Base-by-base conservation (phyloP, 1,139 yeast species). In the Pichia sp. region DNA sequence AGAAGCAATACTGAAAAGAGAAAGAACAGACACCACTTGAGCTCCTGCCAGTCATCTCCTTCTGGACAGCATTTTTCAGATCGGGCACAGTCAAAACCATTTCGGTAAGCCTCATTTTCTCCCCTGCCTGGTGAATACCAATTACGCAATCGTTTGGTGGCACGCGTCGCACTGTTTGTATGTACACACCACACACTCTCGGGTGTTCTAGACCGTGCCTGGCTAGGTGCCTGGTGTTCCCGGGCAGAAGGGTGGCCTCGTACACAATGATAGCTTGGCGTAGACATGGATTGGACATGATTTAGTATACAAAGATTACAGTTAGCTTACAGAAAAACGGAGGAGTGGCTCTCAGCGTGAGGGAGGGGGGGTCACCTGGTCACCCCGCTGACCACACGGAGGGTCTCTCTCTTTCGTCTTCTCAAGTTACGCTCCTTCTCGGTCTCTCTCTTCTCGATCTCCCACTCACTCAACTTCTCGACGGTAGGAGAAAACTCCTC, bases 351-450 rank as follows among this genome's bases (percentile, higher is more conserved):
- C 42, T 19, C n/a, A n/a, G n/a, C n/a, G n/a, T n/a, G n/a, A 30
- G 31, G n/a, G 16, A 5, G 26, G 8, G 4, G 5, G 10, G 19
- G 3, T 30, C 28, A 51, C 22, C 54, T 28, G 39, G 51, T 52
- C 5, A 48, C 49, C 41, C 56, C 56, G 16, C 61, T 61, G 12
- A 56, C 59, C 19, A 63, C 76, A 60, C 85, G 75, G 76, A 87
- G 81, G 25, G 89, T 83, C 66, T 95, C 99, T 68, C 99, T 82
- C 73, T 95, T 91, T 64, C 90, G 75, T 66, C 99, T 82, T 68
- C 99, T 81, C 56, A 89, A 78, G 64, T 87, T 89, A 68, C 99
- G 80, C 60, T 91, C 97, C 64, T 96, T 83, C 69, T 95, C 99
- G 59, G 91, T 89, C 66, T 93, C 98, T 58, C 98, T 79, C 70